Base-by-base conservation (phyloP, 2,329 filamentous ascomycete species). In the Fusarium sp. region DNA sequence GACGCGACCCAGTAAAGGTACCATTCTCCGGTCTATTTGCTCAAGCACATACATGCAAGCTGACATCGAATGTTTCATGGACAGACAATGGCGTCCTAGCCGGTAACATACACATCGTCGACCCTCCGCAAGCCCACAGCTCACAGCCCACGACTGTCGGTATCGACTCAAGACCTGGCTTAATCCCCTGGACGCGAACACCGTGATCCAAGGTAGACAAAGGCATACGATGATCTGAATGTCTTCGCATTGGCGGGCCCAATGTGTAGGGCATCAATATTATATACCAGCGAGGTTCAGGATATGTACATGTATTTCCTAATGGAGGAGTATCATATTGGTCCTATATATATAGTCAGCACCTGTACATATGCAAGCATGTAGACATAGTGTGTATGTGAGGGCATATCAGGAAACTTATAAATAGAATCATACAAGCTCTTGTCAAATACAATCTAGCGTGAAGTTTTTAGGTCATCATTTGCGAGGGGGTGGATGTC, bases 401-500 rank as follows among this genome's bases (percentile, higher is more conserved):
- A n/a, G 20, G 20, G 15, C 4, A 27, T 27, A 43, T 78, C 76
- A 79, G 76, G 66, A 74, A 78, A 78, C 69, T 63, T 69, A 63
- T 74, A 63, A 63, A 74, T 69, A 58, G 66, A 65, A 79, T 78
- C 77, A 79, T 70, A 45, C 75, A 77, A 77, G 70, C 49, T 62
- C 74, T 77, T 72, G 75, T 83, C 80, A 82, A 79, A 80, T 82
- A 82, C 80, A 81, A 82, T 81, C 80, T 82, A 82, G 80, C 80
- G 80, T 81, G 66, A 67, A 73, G 75, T 72, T 70, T 63, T 71
- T 62, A 70, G 55, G 74, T 82, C 80, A 82, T 82, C 80, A 81
- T 77, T 45, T 52, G 35, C 29, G 36, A 18, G 40, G 50, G 46
- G 50, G 20, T 35, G 7, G 1, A 2, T 13, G 13, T 1, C 1